Percentiles rank a stretch among this genome's conserved stretches.
Conservation (phyloP, 169 alveolate genomes). For the Theileria parva region DNA sequence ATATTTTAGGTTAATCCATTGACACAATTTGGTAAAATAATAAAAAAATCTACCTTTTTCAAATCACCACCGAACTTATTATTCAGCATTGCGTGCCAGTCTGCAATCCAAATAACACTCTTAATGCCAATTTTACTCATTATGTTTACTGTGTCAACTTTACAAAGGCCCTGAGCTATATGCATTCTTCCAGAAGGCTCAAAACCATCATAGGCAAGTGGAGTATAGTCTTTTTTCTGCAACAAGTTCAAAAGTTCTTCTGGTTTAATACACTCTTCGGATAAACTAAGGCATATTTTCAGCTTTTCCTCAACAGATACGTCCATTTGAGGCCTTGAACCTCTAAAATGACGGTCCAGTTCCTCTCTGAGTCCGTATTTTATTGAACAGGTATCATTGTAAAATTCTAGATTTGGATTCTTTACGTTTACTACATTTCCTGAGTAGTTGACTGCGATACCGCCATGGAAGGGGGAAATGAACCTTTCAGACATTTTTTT, state of each 20-base stretch:
- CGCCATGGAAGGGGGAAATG: constrained; percentile 65
- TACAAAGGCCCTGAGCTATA: constrained; percentile 96
- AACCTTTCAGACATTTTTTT: constrained; percentile 25
- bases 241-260: constrained; percentile 55
- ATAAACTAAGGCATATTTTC: constrained; percentile 13
- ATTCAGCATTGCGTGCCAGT: constrained; percentile 98
- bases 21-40: background rate
- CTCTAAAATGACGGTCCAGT: constrained; percentile 14
- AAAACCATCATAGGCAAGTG: constrained; percentile 98
- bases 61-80: constrained; percentile 98
- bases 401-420: constrained; percentile 40
- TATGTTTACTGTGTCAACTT: constrained; percentile 90
- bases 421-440: constrained; percentile 26
- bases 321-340: constrained; percentile 12
- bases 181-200: constrained; percentile 99
- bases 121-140: constrained; percentile 95
- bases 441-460: constrained; percentile 52
- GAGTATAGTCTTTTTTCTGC: constrained; percentile 49
- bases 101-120: constrained; percentile 99
- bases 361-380: constrained; percentile 37
- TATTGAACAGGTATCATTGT: constrained; percentile 35
- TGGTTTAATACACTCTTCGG: constrained; percentile 62
- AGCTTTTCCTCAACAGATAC: constrained; percentile 35
- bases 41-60: constrained; percentile 77
- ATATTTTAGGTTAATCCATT: background rate